These are phyloP conservation scores for Phalaenopsis hybrid DNA, from an alignment of 116 monocot species.

Conservation along the genomic window DNA sequence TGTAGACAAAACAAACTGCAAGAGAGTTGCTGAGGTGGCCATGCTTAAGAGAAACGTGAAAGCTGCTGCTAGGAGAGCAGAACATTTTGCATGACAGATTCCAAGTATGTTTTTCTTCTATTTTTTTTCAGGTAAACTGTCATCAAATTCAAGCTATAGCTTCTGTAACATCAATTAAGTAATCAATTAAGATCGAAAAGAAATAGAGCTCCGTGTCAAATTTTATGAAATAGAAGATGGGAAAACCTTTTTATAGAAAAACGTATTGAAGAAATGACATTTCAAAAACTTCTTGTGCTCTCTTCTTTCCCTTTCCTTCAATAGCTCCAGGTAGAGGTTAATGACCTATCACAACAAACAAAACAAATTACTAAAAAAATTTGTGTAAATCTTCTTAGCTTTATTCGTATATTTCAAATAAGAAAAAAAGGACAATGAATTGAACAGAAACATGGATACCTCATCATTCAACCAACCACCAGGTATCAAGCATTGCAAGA, in stretches of 20 bases:
- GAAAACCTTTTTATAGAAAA: conserved; percentile 43
- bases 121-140: too few species aligned
- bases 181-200: background rate
- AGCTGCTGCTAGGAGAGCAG: too few species aligned
- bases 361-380: background rate
- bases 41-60: too few species aligned
- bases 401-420: background rate
- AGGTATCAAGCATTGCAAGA: conserved; percentile 30
- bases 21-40: too few species aligned
- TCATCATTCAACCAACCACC: conserved; percentile 43
- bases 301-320: conserved; percentile 44
- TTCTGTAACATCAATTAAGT: background rate
- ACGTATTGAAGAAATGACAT: conserved; percentile 48
- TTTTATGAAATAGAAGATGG: background rate
- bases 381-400: background rate
- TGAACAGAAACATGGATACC: conserved; percentile 12
- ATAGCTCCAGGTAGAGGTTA: conserved; percentile 41
- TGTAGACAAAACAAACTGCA: too few species aligned
- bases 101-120: too few species aligned
- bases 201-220: background rate
- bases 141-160: background rate
- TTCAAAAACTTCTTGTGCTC: conserved; percentile 30
- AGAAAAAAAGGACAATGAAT: background rate
- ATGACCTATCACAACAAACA: conserved; percentile 25
- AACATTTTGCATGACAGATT: too few species aligned